Conservation (phyloP, 257 asterid genomes). For the Fraxinus anomala region DNA sequence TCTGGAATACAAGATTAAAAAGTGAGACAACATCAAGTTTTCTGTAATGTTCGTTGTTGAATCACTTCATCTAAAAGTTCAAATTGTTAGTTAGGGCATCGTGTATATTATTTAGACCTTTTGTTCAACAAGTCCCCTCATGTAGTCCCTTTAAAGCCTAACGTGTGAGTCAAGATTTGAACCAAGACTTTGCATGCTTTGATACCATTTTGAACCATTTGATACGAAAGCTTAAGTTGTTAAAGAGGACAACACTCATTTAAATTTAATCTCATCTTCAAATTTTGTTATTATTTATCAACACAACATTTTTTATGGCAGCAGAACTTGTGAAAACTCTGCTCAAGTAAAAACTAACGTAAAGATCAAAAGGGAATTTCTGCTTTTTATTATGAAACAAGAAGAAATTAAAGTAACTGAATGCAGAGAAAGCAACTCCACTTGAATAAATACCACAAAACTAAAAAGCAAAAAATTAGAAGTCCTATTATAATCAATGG, state of each 20-base stretch:
- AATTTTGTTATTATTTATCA: background rate
- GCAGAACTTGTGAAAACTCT: background rate
- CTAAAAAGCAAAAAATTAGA: too few species aligned
- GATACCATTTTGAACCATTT: too few species aligned
- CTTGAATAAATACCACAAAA: background rate
- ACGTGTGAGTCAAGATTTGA: background rate
- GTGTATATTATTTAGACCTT: too few species aligned
- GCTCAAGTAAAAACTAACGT: background rate
- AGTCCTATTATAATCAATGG: background rate
- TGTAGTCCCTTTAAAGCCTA: background rate
- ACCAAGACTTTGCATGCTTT: background rate
- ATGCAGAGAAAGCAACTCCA: background rate
- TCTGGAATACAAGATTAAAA: conserved; percentile 41
- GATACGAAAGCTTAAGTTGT: background rate
- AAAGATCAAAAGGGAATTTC: background rate
- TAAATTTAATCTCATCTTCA: background rate
- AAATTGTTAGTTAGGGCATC: background rate
- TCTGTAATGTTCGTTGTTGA: background rate
- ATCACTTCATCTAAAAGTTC: too few species aligned
- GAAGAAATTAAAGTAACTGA: background rate
- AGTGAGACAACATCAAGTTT: background rate
- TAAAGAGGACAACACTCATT: background rate
- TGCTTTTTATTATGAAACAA: background rate
- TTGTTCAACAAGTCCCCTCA: background rate
- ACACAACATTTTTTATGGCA: background rate